These are phyloP conservation scores for Penicillium manginii DNA, from an alignment of 495 filamentous ascomycete species.

Conservation along the genomic window DNA sequence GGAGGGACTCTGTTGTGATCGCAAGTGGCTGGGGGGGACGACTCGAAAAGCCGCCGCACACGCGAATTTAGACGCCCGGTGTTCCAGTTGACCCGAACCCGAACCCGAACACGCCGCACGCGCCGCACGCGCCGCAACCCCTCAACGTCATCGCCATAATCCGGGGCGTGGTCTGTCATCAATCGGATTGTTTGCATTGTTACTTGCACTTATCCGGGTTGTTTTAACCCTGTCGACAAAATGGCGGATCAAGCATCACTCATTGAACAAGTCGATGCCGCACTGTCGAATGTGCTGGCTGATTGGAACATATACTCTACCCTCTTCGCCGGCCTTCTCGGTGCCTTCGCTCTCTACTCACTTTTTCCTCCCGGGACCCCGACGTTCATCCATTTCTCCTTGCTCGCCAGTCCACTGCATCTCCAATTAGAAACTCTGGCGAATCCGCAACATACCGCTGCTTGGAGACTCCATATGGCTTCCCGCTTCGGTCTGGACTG, in stretches of 20 bases:
- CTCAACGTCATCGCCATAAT: constrained; percentile 37
- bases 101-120: constrained; percentile 11
- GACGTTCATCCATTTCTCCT: constrained; percentile 92
- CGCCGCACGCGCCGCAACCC: constrained; percentile 12
- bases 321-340: constrained; percentile 59
- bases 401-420: constrained; percentile 76
- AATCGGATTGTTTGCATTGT: constrained; percentile 14
- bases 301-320: constrained; percentile 83
- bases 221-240: constrained; percentile 9
- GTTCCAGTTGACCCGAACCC: constrained; percentile 28
- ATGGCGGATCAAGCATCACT: constrained; percentile 58
- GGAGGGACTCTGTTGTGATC: constrained; percentile 24
- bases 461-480: constrained; percentile 78
- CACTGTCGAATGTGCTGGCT: constrained; percentile 66
- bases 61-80: constrained; percentile 22
- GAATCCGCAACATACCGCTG: constrained; percentile 84
- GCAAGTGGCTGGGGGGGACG: constrained; percentile 19
- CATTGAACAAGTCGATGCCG: constrained; percentile 66
- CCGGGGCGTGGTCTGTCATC: background rate
- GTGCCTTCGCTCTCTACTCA: constrained; percentile 65
- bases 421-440: constrained; percentile 78
- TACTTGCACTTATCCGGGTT: constrained; percentile 9
- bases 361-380: constrained; percentile 68
- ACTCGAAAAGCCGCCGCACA: constrained; percentile 18
- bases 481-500: constrained; percentile 79